Evolutionary conservation across 2,329 filamentous ascomycete genomes (phyloP).

Genomic region (Neofusicoccum umdonicola): DNA sequence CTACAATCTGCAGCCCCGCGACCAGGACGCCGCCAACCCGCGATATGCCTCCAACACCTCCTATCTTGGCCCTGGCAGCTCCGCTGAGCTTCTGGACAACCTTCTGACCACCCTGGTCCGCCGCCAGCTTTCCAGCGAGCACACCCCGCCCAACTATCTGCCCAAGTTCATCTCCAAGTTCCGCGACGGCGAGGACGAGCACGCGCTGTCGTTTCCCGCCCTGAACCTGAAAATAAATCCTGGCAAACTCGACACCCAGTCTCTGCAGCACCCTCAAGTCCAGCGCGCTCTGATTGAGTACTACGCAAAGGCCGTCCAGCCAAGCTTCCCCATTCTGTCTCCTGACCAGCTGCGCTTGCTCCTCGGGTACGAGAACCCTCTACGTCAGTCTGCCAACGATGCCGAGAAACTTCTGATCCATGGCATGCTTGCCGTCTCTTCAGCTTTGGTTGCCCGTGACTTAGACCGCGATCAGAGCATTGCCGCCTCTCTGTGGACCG

Average conservation of each 20-base stretch:
- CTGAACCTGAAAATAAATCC: slow-evolving; percentile 10
- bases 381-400: not conserved
- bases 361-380: slow-evolving; percentile 8
- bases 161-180: not conserved
- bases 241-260: slow-evolving; percentile 7
- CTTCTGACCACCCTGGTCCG: not conserved
- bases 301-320: slow-evolving; percentile 9
- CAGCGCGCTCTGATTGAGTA: slow-evolving; percentile 14
- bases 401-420: not conserved
- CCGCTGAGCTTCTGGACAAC: slow-evolving; percentile 8
- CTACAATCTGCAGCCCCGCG: not conserved
- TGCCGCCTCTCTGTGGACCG: slow-evolving; percentile 2
- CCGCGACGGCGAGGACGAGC: not conserved
- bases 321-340: slow-evolving; percentile 4
- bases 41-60: not conserved
- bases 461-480: slow-evolving; percentile 10
- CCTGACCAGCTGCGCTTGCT: not conserved
- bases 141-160: not conserved
- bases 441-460: slow-evolving; percentile 1
- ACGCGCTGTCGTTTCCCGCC: not conserved
- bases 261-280: slow-evolving; percentile 11
- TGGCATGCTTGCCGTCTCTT: slow-evolving; percentile 7
- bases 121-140: not conserved
- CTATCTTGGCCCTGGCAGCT: slow-evolving; percentile 12
- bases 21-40: not conserved